A percentile compares a stretch with the other conserved stretches of the same genome.
These are phyloP conservation scores for Aureobasidium sp. DNA, from an alignment of 2,329 filamentous ascomycete genomes.

Conservation along the genomic window DNA sequence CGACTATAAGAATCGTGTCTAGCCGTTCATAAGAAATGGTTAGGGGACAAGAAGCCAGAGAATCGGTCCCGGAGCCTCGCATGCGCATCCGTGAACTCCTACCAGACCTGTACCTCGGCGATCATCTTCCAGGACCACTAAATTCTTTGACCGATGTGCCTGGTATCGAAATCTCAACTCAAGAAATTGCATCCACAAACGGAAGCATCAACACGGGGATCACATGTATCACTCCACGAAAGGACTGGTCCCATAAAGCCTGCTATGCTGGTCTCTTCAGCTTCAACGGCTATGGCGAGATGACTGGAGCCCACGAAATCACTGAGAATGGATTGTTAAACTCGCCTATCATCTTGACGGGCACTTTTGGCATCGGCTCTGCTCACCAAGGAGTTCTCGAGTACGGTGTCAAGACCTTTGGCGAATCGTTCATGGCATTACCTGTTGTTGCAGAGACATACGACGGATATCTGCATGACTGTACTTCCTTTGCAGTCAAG, in stretches of 20 bases:
- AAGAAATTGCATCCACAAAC: background rate
- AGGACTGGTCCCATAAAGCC: constrained; percentile 3
- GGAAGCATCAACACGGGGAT: background rate
- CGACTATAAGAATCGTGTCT: background rate
- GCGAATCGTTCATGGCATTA: background rate
- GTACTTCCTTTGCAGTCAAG: background rate
- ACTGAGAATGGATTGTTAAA: background rate
- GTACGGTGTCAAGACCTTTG: background rate
- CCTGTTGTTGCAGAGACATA: constrained; percentile 4
- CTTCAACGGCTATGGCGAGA: background rate
- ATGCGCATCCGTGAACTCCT: background rate
- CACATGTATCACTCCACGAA: background rate
- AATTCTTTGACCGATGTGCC: background rate
- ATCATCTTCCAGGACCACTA: background rate
- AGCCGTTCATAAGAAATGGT: background rate
- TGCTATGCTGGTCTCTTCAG: constrained; percentile 2
- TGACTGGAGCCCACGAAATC: background rate
- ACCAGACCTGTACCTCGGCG: background rate
- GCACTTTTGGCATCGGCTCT: background rate
- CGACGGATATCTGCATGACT: constrained; percentile 5
- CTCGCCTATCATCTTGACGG: constrained; percentile 1
- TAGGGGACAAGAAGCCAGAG: background rate
- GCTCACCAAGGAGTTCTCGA: background rate
- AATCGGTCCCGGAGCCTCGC: background rate
- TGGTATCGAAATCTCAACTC: background rate